Evolutionary conservation across 345 rosid genomes (phyloP), one percentile per base, ranked within the genome.

Genomic region (Clarkia xantiana): DNA sequence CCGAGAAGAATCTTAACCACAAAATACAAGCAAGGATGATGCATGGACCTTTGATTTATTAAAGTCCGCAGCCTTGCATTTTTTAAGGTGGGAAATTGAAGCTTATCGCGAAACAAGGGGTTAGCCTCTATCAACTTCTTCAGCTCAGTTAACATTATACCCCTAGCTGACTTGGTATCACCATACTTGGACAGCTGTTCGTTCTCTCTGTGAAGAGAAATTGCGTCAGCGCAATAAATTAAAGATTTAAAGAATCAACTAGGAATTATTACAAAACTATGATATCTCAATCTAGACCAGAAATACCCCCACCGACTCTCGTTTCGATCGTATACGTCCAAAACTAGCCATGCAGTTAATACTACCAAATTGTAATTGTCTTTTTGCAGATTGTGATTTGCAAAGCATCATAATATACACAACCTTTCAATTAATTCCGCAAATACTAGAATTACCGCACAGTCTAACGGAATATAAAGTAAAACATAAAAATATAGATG

Each of bases 161-260:
- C 63, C 73, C 94, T 83, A 46, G 94, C 90, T 36, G 96, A 76
- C 65, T 80, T 82, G 10, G 84, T 76, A 60, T 86, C 96, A 14
- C 95, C 89, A 41, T 86, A 80, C 56, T 82, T 86, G 0, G 95
- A 86, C 44, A 80, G 80, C 56, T 80, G 94, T 64, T 83, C 96
- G 61, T 86, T 86, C 22, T 79, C 81, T 61, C 94, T 86, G 81
- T 62, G 58, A 50, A 60, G 52, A 50, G 54, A 72, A 44, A 34
- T 40, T 44, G 15, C 12, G 36, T 44, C 25, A n/a, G 42, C 14
- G 6, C 14, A 12, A 38, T 12, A 18, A 51, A 38, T 17, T 1
- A 3, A 51, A 23, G 10, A 12, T 48, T 22, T 16, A 23, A 12
- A 23, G 14, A 14, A 19, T 25, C 13, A 47, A 9, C 14, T 47